Percentiles rank a stretch among this genome's conserved stretches.
Evolutionary conservation across 1,284 basidiomycete genomes (phyloP).

Genomic region (Apiotrichum mycotoxinovorans): DNA sequence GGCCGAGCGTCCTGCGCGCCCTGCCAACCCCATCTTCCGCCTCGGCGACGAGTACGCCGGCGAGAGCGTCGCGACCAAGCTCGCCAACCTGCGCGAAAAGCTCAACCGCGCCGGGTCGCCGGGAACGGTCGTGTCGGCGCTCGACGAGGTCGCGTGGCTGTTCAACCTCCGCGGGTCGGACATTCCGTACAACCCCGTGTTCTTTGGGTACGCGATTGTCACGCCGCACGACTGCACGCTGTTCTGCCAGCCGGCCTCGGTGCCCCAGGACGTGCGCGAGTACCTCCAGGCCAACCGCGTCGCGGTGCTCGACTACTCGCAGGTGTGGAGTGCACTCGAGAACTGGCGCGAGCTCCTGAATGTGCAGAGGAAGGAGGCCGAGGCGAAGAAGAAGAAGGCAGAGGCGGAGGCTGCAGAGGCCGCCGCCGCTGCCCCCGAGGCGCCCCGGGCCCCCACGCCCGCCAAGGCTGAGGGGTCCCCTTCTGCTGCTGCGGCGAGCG

Average conservation of each 20-base stretch:
- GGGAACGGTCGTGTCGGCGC: constrained; percentile 69
- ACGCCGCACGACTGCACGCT: constrained; percentile 64
- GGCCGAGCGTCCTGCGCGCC: constrained; percentile 63
- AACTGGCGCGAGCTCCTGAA: constrained; percentile 24
- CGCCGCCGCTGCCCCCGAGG: constrained; percentile 3
- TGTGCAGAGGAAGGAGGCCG: constrained; percentile 13
- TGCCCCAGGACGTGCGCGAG: constrained; percentile 58
- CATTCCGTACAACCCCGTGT: constrained; percentile 92
- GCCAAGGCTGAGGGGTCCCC: constrained; percentile 1
- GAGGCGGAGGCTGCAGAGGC: constrained; percentile 8
- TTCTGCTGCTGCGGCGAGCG: background rate
- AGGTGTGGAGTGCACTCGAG: constrained; percentile 55
- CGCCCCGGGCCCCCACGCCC: constrained; percentile 6
- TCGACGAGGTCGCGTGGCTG: constrained; percentile 90
- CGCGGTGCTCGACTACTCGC: constrained; percentile 66
- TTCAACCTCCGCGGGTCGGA: constrained; percentile 92
- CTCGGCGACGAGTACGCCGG: constrained; percentile 65
- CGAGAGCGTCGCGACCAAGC: constrained; percentile 63
- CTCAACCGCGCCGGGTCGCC: constrained; percentile 62
- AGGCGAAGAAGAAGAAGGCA: constrained; percentile 6
- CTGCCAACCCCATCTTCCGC: constrained; percentile 66
- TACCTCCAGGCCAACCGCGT: constrained; percentile 62
- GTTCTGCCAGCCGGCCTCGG: constrained; percentile 67
- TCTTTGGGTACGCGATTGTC: constrained; percentile 87
- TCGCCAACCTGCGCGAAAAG: constrained; percentile 63